phyloP scores from a whole-genome alignment of 2,329 filamentous ascomycete species.

The Phyllosticta ampelicida region DNA sequence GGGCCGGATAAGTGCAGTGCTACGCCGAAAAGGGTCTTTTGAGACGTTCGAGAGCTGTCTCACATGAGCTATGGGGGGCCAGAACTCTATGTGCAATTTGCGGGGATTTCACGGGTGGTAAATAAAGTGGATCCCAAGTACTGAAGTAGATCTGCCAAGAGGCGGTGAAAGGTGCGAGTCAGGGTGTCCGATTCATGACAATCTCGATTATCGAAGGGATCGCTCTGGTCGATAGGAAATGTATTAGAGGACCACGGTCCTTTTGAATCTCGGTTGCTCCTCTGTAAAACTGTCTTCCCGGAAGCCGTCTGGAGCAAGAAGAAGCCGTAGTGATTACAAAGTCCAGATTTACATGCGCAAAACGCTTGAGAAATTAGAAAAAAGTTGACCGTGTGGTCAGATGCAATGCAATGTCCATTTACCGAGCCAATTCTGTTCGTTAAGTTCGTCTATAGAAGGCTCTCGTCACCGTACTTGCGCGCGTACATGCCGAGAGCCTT shows the following conservation, averaged over 20 bases:
- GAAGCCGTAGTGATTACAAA: background rate
- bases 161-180: background rate
- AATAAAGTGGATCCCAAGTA: background rate
- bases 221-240: background rate
- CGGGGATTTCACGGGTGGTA: background rate
- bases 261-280: background rate
- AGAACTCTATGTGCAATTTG: background rate
- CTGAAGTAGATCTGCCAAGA: background rate
- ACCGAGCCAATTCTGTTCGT: background rate
- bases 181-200: background rate
- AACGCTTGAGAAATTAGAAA: background rate
- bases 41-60: background rate
- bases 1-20: background rate
- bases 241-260: background rate
- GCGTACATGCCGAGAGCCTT: constrained; percentile 90
- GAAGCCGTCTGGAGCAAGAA: background rate
- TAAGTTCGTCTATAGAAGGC: constrained; percentile 28
- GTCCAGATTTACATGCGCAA: background rate
- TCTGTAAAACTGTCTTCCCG: background rate
- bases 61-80: background rate
- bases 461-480: constrained; percentile 56
- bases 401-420: background rate
- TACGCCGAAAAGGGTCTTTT: background rate
- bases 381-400: background rate
- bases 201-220: background rate